These are phyloP conservation scores for Adansonia madagascariensis DNA, from an alignment of 441 rosid genomes.

Conservation along the genomic window DNA sequence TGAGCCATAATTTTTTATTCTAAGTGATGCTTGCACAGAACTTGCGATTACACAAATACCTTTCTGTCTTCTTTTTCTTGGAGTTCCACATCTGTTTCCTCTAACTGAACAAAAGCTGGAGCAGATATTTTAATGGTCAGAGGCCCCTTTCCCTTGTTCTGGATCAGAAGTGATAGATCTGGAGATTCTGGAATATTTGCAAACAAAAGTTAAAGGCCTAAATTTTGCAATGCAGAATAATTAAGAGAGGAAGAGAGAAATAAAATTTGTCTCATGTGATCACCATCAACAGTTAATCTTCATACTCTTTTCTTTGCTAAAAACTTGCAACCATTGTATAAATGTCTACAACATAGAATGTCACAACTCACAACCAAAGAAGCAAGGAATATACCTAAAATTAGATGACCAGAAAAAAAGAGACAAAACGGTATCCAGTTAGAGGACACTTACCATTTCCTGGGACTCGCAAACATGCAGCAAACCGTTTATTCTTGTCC, in stretches of 20 bases:
- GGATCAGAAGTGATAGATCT: slow-evolving; percentile 64
- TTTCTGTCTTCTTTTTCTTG: slow-evolving; percentile 47
- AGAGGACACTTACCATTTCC: slow-evolving; percentile 57
- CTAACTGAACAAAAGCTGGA: slow-evolving; percentile 53
- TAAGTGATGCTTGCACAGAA: not conserved
- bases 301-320: not conserved
- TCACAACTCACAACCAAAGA: not conserved
- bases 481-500: slow-evolving; percentile 51
- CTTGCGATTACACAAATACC: slow-evolving; percentile 39
- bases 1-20: not conserved
- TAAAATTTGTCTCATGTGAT: not conserved
- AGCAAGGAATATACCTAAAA: not conserved
- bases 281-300: not conserved
- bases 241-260: not conserved
- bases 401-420: not conserved
- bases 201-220: slow-evolving; percentile 18
- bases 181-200: slow-evolving; percentile 57
- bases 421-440: not conserved
- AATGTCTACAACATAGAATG: not conserved
- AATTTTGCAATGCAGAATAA: not conserved
- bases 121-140: slow-evolving; percentile 57
- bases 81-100: slow-evolving; percentile 52
- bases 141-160: slow-evolving; percentile 58
- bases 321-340: not conserved
- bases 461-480: slow-evolving; percentile 77